Percentiles rank a stretch among this genome's conserved stretches.
Conservation (phyloP, 768 basidiomycete species). For the Erythrobasidium yunnanense region DNA sequence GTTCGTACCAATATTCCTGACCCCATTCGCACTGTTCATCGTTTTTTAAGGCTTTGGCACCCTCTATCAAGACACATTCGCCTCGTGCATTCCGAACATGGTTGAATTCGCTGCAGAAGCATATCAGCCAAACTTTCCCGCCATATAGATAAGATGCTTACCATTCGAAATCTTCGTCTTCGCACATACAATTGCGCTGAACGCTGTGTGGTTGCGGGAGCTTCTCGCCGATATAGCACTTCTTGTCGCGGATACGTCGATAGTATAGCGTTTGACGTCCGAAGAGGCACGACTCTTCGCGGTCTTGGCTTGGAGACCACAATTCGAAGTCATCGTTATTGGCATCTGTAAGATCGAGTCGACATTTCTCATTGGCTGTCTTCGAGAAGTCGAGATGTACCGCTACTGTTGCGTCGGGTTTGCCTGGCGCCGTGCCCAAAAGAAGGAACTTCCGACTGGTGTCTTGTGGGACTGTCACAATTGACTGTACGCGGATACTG, state of each 20-base stretch:
- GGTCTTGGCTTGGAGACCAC: slow-evolving; percentile 86
- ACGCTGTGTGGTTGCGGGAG: slow-evolving; percentile 50
- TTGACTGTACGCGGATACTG: slow-evolving; percentile 59
- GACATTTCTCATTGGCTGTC: slow-evolving; percentile 65
- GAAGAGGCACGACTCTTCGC: slow-evolving; percentile 80
- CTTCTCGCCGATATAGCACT: slow-evolving; percentile 72
- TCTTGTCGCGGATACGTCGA: slow-evolving; percentile 63
- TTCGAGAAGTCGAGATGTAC: slow-evolving; percentile 81
- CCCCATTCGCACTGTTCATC: slow-evolving; percentile 54
- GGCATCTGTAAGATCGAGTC: slow-evolving; percentile 51
- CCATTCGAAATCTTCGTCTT: slow-evolving; percentile 82
- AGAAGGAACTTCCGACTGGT: slow-evolving; percentile 84
- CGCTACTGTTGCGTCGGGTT: slow-evolving; percentile 49
- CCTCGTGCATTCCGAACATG: slow-evolving; percentile 57
- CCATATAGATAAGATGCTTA: slow-evolving; percentile 42
- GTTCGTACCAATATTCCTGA: slow-evolving; percentile 82
- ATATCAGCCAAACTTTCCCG: not conserved
- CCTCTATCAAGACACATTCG: slow-evolving; percentile 66
- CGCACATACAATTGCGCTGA: slow-evolving; percentile 64
- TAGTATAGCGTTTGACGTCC: slow-evolving; percentile 88
- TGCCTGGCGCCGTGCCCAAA: slow-evolving; percentile 54
- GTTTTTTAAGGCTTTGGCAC: slow-evolving; percentile 50
- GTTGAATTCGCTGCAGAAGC: slow-evolving; percentile 74
- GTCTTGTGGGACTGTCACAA: slow-evolving; percentile 80
- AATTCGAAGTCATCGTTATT: slow-evolving; percentile 85